These are phyloP conservation scores for Jamesozyma spencerorum DNA, from an alignment of 805 yeast genomes.

Conservation along the genomic window DNA sequence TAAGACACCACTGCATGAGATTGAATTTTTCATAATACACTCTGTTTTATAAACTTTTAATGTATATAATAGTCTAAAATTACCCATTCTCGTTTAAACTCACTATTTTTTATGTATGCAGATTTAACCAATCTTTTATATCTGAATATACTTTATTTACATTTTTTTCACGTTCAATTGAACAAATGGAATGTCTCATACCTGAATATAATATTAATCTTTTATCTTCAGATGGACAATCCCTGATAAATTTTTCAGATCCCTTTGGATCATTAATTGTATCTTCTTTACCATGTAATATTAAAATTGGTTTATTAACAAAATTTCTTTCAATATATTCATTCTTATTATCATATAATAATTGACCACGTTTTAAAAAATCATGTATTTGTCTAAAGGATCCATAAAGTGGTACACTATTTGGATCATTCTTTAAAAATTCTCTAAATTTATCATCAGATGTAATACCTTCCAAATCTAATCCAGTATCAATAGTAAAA, in stretches of 20 bases:
- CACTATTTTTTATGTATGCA: slow-evolving; percentile 1
- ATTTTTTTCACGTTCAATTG: slow-evolving; percentile 38
- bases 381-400: slow-evolving; percentile 48
- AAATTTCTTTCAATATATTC: slow-evolving; percentile 28
- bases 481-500: slow-evolving; percentile 43
- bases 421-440: slow-evolving; percentile 37
- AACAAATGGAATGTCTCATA: slow-evolving; percentile 37
- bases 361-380: slow-evolving; percentile 53
- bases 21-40: too few species aligned
- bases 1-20: too few species aligned
- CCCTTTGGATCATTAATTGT: slow-evolving; percentile 46
- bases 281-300: slow-evolving; percentile 60
- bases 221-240: slow-evolving; percentile 24
- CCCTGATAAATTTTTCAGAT: slow-evolving; percentile 34
- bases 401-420: slow-evolving; percentile 41
- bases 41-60: too few species aligned
- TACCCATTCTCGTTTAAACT: too few species aligned
- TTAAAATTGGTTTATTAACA: slow-evolving; percentile 38
- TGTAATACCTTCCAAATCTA: slow-evolving; percentile 48
- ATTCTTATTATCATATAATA: slow-evolving; percentile 34
- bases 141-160: slow-evolving; percentile 31
- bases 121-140: slow-evolving; percentile 34
- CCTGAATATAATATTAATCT: slow-evolving; percentile 17
- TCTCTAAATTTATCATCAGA: slow-evolving; percentile 38
- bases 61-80: too few species aligned